These are phyloP conservation scores for Gossypium lobatum DNA, from an alignment of 441 rosid species.

Conservation along the genomic window DNA sequence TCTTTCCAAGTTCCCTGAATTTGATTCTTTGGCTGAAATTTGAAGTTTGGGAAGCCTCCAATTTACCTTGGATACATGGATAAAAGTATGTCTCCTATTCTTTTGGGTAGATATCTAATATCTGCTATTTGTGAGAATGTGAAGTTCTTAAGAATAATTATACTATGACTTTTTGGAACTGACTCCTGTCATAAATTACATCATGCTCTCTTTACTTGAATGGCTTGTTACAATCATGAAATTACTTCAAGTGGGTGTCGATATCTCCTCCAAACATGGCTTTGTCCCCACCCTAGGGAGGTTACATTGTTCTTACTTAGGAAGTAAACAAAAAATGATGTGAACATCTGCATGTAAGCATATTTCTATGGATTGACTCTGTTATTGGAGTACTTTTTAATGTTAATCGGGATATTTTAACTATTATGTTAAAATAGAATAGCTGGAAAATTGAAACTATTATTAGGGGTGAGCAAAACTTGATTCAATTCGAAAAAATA, in stretches of 20 bases:
- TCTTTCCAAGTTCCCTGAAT: conserved; percentile 7
- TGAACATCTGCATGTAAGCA: background rate
- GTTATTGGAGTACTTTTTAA: background rate
- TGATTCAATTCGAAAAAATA: too few species aligned
- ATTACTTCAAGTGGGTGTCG: background rate
- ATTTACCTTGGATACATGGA: background rate
- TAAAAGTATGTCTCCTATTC: background rate
- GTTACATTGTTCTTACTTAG: background rate
- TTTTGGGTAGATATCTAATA: background rate
- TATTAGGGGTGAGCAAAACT: too few species aligned
- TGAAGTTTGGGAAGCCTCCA: background rate
- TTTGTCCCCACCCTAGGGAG: background rate
- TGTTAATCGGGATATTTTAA: background rate
- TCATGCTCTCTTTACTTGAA: background rate
- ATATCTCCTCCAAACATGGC: background rate
- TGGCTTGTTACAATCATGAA: background rate
- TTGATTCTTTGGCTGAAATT: conserved; percentile 44
- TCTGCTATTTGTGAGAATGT: background rate
- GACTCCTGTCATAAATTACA: background rate
- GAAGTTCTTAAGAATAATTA: background rate
- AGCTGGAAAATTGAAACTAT: background rate
- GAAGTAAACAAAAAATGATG: background rate
- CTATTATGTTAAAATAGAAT: background rate
- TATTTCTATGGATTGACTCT: background rate
- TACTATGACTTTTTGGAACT: background rate